Evolutionary conservation across 1,139 yeast genomes (phyloP), one percentile per base, ranked within the genome.

Genomic region (Candida tunisiensis): DNA sequence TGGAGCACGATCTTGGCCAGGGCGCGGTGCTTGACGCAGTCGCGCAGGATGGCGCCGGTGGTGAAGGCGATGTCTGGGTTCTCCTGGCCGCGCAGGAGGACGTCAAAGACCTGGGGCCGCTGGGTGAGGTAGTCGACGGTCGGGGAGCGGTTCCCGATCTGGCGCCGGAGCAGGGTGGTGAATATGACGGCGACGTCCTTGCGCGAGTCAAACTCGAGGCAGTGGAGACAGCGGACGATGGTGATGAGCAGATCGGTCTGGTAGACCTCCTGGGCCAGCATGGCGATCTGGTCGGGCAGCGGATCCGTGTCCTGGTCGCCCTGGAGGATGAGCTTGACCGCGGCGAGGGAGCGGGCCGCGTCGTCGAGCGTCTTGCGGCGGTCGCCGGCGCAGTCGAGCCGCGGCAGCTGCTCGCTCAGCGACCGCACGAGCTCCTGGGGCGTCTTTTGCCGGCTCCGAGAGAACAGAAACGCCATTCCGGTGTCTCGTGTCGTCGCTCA

Each of bases 401-500:
- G 74, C 20, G 61, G 51, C 11, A 82, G 61, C 41, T 70, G 80
- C 29, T 88, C 96, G 38, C 68, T 69, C 35, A 83, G 60, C 9
- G 73, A 70, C 31, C 80, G 64, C 10, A 82, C 75, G 33, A 83
- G 63, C 44, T 88, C 98, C 20, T 66, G 69, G 2, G 95, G 93
- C 3, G 93, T 74, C 51, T 82, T 82, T n/a, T 92, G 93, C 47
- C 74, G 79, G 28, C 47, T 51, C 45, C 94, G 65, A 40, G 82
- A 78, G 62, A 88, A 85, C 42, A 88, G 60, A 45, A 85, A 85
- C 12, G 95, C 78, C 94, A 85, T 82, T 12, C 37, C 88, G 24
- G n/a, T 26, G 10, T n/a, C 27, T 4, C 5, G 9, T 23, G n/a
- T n/a, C n/a, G n/a, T n/a, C n/a, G n/a, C n/a, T n/a, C n/a, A n/a